Conservation (phyloP, 352 stramenopile species). For the Phytophthora megakarya region DNA sequence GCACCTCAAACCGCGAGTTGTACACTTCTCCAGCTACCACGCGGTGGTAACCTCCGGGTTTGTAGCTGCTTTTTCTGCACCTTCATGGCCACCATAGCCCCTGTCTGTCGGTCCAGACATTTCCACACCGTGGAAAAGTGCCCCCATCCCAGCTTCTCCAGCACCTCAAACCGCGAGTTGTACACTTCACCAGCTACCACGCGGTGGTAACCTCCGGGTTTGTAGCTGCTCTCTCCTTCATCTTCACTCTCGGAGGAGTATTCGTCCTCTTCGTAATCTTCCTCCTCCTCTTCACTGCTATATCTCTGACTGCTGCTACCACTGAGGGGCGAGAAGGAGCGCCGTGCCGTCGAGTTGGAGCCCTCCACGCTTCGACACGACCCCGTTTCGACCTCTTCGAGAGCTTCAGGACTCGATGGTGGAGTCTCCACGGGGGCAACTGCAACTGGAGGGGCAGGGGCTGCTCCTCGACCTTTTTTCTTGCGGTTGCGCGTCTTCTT, state of each 20-base stretch:
- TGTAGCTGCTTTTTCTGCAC: slow-evolving; percentile 95
- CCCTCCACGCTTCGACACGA: slow-evolving; percentile 30
- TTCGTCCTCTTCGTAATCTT: slow-evolving; percentile 85
- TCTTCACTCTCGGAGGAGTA: slow-evolving; percentile 86
- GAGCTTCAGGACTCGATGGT: slow-evolving; percentile 25
- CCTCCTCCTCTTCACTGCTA: slow-evolving; percentile 30
- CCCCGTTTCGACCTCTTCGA: slow-evolving; percentile 18
- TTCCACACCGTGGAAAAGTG: slow-evolving; percentile 99
- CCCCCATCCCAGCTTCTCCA: slow-evolving; percentile 99
- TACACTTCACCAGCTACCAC: slow-evolving; percentile 93
- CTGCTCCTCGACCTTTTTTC: slow-evolving; percentile 34
- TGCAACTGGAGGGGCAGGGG: slow-evolving; percentile 10
- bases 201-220: slow-evolving; percentile 97
- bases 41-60: slow-evolving; percentile 97
- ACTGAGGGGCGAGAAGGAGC: slow-evolving; percentile 42
- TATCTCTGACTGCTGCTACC: slow-evolving; percentile 28
- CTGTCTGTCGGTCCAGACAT: slow-evolving; percentile 89
- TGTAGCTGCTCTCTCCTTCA: slow-evolving; percentile 96
- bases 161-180: slow-evolving; percentile 94
- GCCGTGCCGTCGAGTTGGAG: slow-evolving; percentile 33
- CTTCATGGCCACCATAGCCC: slow-evolving; percentile 93
- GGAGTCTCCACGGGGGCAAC: slow-evolving; percentile 8
- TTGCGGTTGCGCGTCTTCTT: slow-evolving; percentile 44
- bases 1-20: slow-evolving; percentile 94
- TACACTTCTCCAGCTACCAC: slow-evolving; percentile 93